Conservation (phyloP, 306 rosid genomes). For the Gastrolobium bilobum region DNA sequence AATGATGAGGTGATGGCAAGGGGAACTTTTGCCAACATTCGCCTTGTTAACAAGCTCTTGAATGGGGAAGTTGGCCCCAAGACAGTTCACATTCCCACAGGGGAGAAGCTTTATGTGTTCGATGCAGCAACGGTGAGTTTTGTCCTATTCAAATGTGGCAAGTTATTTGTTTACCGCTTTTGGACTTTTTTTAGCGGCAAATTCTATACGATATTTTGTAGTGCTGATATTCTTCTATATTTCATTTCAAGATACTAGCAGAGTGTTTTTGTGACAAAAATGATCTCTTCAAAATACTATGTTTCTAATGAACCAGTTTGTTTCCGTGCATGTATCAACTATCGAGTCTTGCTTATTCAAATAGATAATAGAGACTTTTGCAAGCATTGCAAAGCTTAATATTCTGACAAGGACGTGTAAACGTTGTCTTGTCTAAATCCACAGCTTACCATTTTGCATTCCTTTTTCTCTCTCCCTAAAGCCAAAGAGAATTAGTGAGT, state of each 20-base stretch:
- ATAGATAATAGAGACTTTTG: background rate
- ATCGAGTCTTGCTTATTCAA: conserved; percentile 16
- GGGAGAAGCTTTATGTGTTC: conserved; percentile 81
- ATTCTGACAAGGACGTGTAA: background rate
- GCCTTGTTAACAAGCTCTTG: conserved; percentile 90
- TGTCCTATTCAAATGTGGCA: conserved; percentile 36
- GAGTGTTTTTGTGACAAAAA: background rate
- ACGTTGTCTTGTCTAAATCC: conserved; percentile 8
- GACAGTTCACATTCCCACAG: conserved; percentile 86
- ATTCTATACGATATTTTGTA: conserved; percentile 3
- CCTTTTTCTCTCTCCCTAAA: background rate
- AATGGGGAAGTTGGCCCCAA: conserved; percentile 92
- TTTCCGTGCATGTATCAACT: background rate
- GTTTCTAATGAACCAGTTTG: background rate
- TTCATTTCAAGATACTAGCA: conserved; percentile 4
- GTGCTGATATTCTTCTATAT: conserved; percentile 21
- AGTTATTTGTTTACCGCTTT: background rate
- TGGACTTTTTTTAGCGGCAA: conserved; percentile 5
- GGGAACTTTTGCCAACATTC: conserved; percentile 95
- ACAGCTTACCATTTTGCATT: background rate
- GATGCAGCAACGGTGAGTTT: conserved; percentile 86
- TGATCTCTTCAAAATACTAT: background rate
- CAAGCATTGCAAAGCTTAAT: background rate
- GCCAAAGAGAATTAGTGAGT: background rate
- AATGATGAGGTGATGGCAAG: conserved; percentile 98